A percentile compares a stretch with the other conserved stretches of the same genome.
These are phyloP conservation scores for Huntiella abstrusa DNA, from an alignment of 2,329 filamentous ascomycete species.

Conservation along the genomic window DNA sequence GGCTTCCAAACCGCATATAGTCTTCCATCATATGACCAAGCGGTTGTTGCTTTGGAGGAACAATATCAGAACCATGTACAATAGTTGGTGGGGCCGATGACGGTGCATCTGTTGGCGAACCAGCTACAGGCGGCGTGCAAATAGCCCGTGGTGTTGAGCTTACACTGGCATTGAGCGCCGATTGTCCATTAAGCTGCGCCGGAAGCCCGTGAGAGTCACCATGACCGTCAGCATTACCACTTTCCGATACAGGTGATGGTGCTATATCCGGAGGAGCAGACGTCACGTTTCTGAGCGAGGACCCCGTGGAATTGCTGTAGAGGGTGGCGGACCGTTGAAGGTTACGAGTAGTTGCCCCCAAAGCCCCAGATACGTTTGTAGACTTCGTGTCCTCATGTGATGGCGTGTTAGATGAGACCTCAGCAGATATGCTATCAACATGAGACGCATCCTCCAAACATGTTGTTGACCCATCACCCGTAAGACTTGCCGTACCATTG, in stretches of 20 bases:
- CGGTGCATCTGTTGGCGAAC: not conserved
- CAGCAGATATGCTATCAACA: too few species aligned
- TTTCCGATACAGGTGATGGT: not conserved
- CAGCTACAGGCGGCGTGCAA: not conserved
- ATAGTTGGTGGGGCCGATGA: conserved; percentile 8
- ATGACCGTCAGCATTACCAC: too few species aligned
- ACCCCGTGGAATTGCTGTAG: conserved; percentile 21
- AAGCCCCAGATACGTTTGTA: too few species aligned
- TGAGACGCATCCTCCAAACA: too few species aligned
- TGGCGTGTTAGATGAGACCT: too few species aligned
- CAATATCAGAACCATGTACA: not conserved
- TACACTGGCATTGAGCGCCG: not conserved
- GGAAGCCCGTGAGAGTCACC: too few species aligned
- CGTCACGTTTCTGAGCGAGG: conserved; percentile 21
- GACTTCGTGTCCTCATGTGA: too few species aligned
- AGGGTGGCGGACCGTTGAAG: too few species aligned
- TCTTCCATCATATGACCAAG: conserved; percentile 1
- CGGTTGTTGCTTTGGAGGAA: not conserved
- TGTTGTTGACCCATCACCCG: too few species aligned
- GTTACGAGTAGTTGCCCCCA: too few species aligned
- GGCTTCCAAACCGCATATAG: not conserved
- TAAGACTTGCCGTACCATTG: too few species aligned
- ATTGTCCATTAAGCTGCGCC: too few species aligned
- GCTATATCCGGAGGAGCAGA: conserved; percentile 12
- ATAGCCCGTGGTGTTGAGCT: conserved; percentile 4